Base-by-base conservation (phyloP, 495 filamentous ascomycete species). In the Aspergillus bertholletiae region DNA sequence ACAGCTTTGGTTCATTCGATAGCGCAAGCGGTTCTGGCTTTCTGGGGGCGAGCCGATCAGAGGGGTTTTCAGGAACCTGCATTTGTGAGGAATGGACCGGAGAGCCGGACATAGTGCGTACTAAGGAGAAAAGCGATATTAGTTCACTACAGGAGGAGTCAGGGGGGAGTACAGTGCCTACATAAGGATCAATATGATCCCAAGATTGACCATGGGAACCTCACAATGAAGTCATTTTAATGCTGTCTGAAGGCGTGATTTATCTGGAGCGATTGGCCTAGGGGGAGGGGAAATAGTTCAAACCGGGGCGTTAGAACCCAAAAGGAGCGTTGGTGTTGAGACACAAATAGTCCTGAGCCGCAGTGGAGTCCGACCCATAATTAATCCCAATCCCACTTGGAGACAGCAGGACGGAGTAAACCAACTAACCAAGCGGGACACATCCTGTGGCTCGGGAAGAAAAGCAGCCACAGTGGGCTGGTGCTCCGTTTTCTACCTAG, bases 91-190 rank as follows among this genome's bases (percentile, higher is more conserved):
- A 49, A 39, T 61, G 55, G 43, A 50, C 53, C 39, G 61, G 41
- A 46, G 48, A 53, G 54, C 68, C 63, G 47, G 69, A 51, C 64
- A 71, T 74, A 51, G 46, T 67, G 49, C 12, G 39, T 53, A 34
- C 20, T 43, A 22, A 43, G 20, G 13, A 5, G 2, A n/a, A 4
- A 21, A 22, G 39, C 13, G 17, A 17, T 43, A 18, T 43, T 43
- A 22, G 39, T 43, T 43, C 11, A 22, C 7, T 27, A 46, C 28
- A 8, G 34, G 41, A 47, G 24, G 22, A 32, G 17, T 28, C 21
- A n/a, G 49, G 23, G 39, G 37, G 15, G 37, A 40, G 2, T 6
- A 20, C n/a, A 11, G 37, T 17, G 18, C 37, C 17, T 20, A 40
- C 37, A 40, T 20, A 1, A n/a, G 37, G 37, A 40, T 40, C 37